phyloP scores from a whole-genome alignment of 352 stramenopile genomes.

The Globisporangium cylindrosporum region DNA sequence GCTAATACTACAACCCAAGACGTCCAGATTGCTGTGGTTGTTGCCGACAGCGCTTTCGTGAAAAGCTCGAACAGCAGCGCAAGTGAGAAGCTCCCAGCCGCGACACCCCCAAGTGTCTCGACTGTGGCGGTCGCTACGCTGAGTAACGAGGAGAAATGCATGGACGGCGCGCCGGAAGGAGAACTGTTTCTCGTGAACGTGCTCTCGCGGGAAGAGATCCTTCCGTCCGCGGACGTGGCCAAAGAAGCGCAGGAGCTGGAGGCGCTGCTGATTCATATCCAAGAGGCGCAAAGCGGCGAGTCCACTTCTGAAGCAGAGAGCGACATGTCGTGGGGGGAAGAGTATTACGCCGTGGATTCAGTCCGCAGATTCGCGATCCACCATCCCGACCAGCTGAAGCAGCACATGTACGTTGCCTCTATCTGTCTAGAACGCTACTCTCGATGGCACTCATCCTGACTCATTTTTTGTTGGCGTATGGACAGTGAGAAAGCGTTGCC shows the following conservation, averaged over 20 bases:
- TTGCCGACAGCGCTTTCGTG: not conserved
- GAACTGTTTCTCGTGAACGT: slow-evolving; percentile 63
- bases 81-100: not conserved
- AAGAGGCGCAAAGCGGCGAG: slow-evolving; percentile 9
- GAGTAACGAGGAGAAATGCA: slow-evolving; percentile 27
- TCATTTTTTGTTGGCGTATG: not conserved
- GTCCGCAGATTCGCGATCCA: slow-evolving; percentile 39
- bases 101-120: not conserved
- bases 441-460: no score
- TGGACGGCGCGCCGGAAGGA: slow-evolving; percentile 51
- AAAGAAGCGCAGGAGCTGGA: slow-evolving; percentile 33
- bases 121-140: slow-evolving; percentile 20
- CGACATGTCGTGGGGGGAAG: slow-evolving; percentile 33
- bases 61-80: not conserved
- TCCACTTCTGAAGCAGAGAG: not conserved
- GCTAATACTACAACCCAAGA: not conserved
- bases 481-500: slow-evolving; percentile 17
- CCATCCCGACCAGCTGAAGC: slow-evolving; percentile 27
- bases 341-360: slow-evolving; percentile 45
- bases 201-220: slow-evolving; percentile 41
- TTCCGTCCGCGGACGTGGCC: slow-evolving; percentile 28
- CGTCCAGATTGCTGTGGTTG: not conserved
- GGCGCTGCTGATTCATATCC: slow-evolving; percentile 21
- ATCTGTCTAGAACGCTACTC: not conserved
- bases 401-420: slow-evolving; percentile 29